These are phyloP conservation scores for Talaromyces trachyspermus DNA, from an alignment of 495 filamentous ascomycete genomes.

Conservation along the genomic window DNA sequence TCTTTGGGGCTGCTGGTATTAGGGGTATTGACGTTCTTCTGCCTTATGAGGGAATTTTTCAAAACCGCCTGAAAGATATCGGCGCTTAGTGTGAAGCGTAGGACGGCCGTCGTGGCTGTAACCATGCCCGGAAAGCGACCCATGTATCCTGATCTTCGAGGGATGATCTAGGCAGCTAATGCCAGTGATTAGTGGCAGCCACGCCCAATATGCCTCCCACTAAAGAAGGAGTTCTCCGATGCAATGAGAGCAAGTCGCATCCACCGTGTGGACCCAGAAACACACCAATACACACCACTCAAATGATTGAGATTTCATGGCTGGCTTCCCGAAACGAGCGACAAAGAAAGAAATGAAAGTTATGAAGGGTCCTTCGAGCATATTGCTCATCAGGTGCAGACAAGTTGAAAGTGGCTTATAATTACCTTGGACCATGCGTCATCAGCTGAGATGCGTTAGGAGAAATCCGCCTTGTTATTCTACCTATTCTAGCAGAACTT, in stretches of 20 bases:
- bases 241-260: conserved; percentile 4
- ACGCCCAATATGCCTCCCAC: not conserved
- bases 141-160: not conserved
- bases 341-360: not conserved
- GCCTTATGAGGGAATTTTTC: not conserved
- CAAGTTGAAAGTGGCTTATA: not conserved
- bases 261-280: conserved; percentile 4
- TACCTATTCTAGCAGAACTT: no score
- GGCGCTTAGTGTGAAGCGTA: not conserved
- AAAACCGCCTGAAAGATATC: not conserved
- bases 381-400: not conserved
- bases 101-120: conserved; percentile 2
- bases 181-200: conserved; percentile 1
- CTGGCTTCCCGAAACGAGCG: not conserved
- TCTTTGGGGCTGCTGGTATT: not conserved
- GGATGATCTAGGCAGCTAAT: not conserved
- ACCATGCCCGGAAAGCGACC: not conserved
- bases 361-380: not conserved
- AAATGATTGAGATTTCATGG: not conserved
- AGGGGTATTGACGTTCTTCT: not conserved
- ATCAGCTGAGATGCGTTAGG: no score
- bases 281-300: conserved; percentile 5
- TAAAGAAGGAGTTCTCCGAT: conserved; percentile 1
- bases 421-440: no score
- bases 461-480: no score